A percentile compares a stretch with the other conserved stretches of the same genome.
phyloP scores from a whole-genome alignment of 2,329 filamentous ascomycete genomes.

The Colletotrichum costaricense region DNA sequence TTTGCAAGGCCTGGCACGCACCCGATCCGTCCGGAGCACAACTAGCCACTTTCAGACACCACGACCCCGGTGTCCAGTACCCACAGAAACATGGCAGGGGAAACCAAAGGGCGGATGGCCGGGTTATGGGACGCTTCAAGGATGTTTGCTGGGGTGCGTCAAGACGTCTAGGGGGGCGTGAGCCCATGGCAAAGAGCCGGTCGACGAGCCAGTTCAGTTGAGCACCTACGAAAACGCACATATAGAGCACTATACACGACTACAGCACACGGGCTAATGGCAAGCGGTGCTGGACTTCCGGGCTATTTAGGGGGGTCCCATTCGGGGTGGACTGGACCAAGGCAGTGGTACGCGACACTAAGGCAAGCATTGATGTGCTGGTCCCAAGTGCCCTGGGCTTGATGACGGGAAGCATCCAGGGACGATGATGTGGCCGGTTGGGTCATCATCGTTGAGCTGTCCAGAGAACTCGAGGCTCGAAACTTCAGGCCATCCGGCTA shows the following conservation, averaged over 20 bases:
- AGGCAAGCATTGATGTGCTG: constrained; percentile 13
- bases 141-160: constrained; percentile 9
- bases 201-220: not conserved
- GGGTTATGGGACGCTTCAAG: constrained; percentile 21
- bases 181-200: not conserved
- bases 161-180: not conserved
- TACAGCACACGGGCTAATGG: not conserved
- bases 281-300: not conserved
- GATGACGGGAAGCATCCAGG: not conserved
- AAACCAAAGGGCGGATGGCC: constrained; percentile 10
- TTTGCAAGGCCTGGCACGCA: constrained; percentile 10
- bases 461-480: not conserved
- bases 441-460: not conserved
- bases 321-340: not conserved
- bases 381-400: not conserved
- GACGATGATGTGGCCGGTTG: not conserved
- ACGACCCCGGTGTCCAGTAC: not conserved
- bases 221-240: not conserved
- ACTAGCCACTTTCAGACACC: constrained; percentile 12
- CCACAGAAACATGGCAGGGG: constrained; percentile 10
- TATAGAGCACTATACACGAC: not conserved
- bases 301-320: not conserved
- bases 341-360: not conserved
- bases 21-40: constrained; percentile 11
- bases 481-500: not conserved